Percentiles rank a stretch among this genome's conserved stretches.
Evolutionary conservation across 768 basidiomycete species (phyloP).

Genomic region (Pleurotus eryngii): DNA sequence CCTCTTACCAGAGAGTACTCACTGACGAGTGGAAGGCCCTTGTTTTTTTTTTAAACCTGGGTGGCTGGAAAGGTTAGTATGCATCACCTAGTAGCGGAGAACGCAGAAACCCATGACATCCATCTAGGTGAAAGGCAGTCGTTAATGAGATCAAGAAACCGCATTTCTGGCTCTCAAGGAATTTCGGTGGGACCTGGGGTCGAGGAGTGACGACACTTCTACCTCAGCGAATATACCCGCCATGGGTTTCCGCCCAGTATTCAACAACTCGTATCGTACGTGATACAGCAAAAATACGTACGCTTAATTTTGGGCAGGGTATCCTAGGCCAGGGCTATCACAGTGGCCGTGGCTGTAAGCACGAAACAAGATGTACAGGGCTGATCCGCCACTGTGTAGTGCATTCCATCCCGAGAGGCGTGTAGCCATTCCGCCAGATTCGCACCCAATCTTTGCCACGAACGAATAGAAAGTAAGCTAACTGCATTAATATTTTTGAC

Average conservation of each 20-base stretch:
- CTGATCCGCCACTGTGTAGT: slow-evolving; percentile 11
- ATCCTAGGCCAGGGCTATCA: slow-evolving; percentile 93
- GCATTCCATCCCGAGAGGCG: slow-evolving; percentile 74
- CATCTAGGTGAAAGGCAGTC: slow-evolving; percentile 66
- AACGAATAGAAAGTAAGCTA: not conserved
- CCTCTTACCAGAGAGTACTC: too few relatives aligned
- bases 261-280: too few relatives aligned
- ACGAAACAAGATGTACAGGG: slow-evolving; percentile 44
- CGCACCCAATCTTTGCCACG: not conserved
- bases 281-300: slow-evolving; percentile 72
- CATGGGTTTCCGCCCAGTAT: slow-evolving; percentile 42
- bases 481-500: slow-evolving; percentile 15
- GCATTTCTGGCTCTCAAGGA: slow-evolving; percentile 69
- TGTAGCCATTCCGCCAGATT: slow-evolving; percentile 76
- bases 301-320: slow-evolving; percentile 70
- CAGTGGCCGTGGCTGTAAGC: slow-evolving; percentile 77
- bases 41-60: too few relatives aligned
- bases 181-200: slow-evolving; percentile 66
- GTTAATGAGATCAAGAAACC: slow-evolving; percentile 73
- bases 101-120: not conserved
- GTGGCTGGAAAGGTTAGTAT: slow-evolving; percentile 50
- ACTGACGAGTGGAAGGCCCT: too few relatives aligned
- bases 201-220: slow-evolving; percentile 45
- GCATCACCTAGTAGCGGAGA: slow-evolving; percentile 14
- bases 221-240: slow-evolving; percentile 60